Evolutionary conservation across 345 rosid species (phyloP).

Genomic region (Cardamine chenopodiifolia): DNA sequence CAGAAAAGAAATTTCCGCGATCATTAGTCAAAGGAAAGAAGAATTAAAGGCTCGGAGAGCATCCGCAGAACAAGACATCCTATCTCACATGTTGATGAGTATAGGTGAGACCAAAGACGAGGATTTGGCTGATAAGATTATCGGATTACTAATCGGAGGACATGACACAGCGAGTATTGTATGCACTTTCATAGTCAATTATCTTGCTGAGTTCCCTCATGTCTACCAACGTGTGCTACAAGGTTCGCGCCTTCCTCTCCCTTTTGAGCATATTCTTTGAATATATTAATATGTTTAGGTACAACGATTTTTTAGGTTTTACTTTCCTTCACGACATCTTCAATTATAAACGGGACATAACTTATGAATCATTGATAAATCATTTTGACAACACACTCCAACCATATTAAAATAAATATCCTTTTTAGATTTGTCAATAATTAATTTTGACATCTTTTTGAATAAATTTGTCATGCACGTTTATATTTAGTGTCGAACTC

Average conservation of each 20-base stretch:
- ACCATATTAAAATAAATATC: too few species aligned
- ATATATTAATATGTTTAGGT: slow-evolving; percentile 21
- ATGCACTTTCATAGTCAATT: slow-evolving; percentile 41
- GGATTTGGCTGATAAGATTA: slow-evolving; percentile 41
- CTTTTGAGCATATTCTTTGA: neutral
- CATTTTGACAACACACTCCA: too few species aligned
- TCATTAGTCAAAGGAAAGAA: slow-evolving; percentile 31
- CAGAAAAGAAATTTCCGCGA: slow-evolving; percentile 29
- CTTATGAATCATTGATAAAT: too few species aligned
- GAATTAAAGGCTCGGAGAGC: slow-evolving; percentile 22
- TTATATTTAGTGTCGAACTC: neutral
- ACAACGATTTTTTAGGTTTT: neutral
- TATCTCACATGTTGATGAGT: slow-evolving; percentile 36
- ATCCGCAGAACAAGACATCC: slow-evolving; percentile 28
- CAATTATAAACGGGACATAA: neutral
- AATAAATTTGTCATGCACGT: too few species aligned
- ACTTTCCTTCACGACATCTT: slow-evolving; percentile 20
- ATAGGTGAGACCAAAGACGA: slow-evolving; percentile 31
- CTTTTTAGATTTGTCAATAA: too few species aligned
- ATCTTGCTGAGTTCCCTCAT: slow-evolving; percentile 44
- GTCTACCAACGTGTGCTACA: slow-evolving; percentile 39
- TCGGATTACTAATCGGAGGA: slow-evolving; percentile 45
- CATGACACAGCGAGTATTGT: slow-evolving; percentile 46
- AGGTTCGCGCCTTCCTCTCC: slow-evolving; percentile 27
- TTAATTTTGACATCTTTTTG: too few species aligned